Evolutionary conservation across 805 yeast genomes (phyloP).

Genomic region (Metschnikowia sp.): DNA sequence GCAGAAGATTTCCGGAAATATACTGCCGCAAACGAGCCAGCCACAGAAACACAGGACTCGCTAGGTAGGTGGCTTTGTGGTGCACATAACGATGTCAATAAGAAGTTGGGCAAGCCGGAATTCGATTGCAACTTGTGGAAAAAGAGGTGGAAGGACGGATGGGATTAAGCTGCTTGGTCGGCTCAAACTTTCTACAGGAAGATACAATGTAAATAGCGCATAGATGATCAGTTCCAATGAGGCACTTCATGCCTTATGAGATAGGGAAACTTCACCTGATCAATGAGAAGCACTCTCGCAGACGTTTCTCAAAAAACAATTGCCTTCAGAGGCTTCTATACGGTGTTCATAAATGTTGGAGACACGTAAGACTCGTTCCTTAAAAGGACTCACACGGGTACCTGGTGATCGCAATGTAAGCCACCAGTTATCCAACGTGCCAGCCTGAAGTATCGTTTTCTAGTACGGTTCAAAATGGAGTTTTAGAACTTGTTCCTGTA

Average conservation of each 20-base stretch:
- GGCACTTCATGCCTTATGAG: no score
- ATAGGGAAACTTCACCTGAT: no score
- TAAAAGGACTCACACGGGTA: no score
- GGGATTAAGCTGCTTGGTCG: constrained; percentile 49
- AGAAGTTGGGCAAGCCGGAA: constrained; percentile 75
- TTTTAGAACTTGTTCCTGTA: no score
- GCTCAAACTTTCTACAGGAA: not conserved
- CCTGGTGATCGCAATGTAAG: no score
- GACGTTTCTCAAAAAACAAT: no score
- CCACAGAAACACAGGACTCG: constrained; percentile 64
- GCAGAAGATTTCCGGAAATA: constrained; percentile 77
- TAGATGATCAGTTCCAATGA: not conserved
- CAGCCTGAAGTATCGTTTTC: not conserved
- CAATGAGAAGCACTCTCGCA: no score
- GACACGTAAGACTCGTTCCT: no score
- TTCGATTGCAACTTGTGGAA: constrained; percentile 91
- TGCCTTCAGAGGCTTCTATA: no score
- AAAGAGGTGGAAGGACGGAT: constrained; percentile 92
- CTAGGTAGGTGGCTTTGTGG: constrained; percentile 90
- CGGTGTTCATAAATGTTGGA: no score
- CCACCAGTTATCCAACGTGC: not conserved
- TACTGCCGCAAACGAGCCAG: constrained; percentile 51
- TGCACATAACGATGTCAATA: constrained; percentile 93
- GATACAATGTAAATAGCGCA: not conserved
- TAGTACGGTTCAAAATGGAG: no score